These are phyloP conservation scores for Cephalotrichum gorgonifer DNA, from an alignment of 2,329 filamentous ascomycete species.

Conservation along the genomic window DNA sequence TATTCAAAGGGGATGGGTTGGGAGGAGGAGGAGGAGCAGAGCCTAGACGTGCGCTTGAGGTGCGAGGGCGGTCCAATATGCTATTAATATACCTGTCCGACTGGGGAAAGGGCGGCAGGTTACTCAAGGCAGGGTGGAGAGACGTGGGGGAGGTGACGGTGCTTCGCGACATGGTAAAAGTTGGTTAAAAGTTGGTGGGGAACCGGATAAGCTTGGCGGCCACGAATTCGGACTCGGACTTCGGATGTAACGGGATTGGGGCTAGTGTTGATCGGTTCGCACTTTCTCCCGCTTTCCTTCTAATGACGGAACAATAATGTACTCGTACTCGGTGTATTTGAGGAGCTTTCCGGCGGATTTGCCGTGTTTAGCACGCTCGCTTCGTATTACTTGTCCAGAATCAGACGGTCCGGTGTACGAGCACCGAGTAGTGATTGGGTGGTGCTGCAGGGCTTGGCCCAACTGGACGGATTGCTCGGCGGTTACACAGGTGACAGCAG, in stretches of 20 bases:
- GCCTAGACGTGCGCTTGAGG: constrained; percentile 13
- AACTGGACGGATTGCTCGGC: not conserved
- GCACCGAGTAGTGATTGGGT: no score
- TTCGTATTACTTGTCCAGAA: not conserved
- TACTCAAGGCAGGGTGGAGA: constrained; percentile 40
- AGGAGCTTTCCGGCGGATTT: not conserved
- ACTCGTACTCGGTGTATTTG: no score
- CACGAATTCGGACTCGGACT: not conserved
- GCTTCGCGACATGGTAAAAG: constrained; percentile 22
- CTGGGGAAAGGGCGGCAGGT: constrained; percentile 12
- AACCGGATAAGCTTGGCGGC: constrained; percentile 5
- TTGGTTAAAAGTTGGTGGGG: no score
- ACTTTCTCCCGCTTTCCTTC: not conserved
- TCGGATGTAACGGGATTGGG: not conserved
- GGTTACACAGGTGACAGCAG: not conserved
- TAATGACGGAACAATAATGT: no score
- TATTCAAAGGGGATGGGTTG: constrained; percentile 8
- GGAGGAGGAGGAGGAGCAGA: constrained; percentile 11
- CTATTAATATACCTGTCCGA: constrained; percentile 16
- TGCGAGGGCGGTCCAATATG: constrained; percentile 14
- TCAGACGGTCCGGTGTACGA: not conserved
- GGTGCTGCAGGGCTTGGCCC: not conserved
- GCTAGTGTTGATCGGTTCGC: not conserved
- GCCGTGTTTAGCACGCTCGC: not conserved
- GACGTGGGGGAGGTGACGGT: constrained; percentile 32